Evolutionary conservation across 768 basidiomycete genomes (phyloP).

Genomic region (Leccinum incarnatum): DNA sequence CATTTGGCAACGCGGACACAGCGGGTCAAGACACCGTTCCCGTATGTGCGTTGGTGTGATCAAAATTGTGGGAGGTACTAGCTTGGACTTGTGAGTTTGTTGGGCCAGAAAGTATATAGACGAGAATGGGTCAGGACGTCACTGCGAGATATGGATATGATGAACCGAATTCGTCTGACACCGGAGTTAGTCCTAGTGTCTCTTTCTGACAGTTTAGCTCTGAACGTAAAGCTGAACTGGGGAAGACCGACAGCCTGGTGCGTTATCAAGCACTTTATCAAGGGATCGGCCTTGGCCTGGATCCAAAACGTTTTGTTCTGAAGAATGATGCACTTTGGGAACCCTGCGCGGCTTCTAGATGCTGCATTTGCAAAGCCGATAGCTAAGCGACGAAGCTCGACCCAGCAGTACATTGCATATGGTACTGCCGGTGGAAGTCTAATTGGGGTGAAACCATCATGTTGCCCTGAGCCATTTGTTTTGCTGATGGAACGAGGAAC

Average conservation of each 20-base stretch:
- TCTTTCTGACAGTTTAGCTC: neutral
- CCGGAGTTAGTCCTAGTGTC: neutral
- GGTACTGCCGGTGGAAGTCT: no score
- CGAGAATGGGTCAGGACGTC: constrained; percentile 6
- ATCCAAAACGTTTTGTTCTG: neutral
- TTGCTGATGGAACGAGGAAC: no score
- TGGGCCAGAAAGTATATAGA: neutral
- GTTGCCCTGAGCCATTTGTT: neutral
- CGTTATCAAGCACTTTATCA: neutral
- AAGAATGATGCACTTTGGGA: neutral
- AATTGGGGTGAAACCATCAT: no score
- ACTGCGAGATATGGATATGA: neutral
- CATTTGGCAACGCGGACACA: constrained; percentile 1
- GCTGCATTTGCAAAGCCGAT: neutral
- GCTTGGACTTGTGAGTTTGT: neutral
- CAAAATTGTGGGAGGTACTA: neutral
- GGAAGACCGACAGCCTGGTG: neutral
- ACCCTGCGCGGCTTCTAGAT: neutral
- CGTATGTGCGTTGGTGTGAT: constrained; percentile 5
- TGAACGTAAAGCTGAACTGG: neutral
- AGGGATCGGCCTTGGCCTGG: neutral
- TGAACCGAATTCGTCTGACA: neutral
- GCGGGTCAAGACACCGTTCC: constrained; percentile 8
- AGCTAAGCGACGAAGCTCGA: neutral
- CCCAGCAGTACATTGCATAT: no score